Percentiles rank a stretch among this genome's conserved stretches.
Conservation (phyloP, 495 filamentous ascomycete genomes). For the Lasiosphaeria miniovina region DNA sequence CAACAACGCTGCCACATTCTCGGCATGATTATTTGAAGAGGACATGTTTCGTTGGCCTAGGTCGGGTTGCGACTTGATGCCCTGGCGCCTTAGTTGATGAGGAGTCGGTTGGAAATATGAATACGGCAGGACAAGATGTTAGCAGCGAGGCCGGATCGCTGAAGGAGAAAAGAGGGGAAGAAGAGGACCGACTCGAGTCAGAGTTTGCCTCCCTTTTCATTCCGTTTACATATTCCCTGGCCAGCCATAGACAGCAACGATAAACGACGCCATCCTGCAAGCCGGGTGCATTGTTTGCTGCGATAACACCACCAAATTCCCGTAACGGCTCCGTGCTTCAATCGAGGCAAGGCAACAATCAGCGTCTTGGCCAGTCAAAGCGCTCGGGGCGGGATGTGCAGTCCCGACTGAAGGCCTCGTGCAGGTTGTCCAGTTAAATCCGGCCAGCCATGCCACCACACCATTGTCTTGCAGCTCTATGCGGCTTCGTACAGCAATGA, state of each 20-base stretch:
- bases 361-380: conserved; percentile 1
- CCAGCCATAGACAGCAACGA: neutral
- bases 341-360: neutral
- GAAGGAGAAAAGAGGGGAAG: no score
- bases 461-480: neutral
- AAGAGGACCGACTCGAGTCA: no score
- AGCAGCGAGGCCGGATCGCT: no score
- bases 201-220: neutral
- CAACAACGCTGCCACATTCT: conserved; percentile 5
- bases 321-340: neutral
- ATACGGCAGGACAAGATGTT: no score
- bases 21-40: conserved; percentile 1
- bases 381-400: neutral
- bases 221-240: neutral
- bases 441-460: neutral
- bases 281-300: neutral
- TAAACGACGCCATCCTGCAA: neutral
- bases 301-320: neutral
- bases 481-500: conserved; percentile 1
- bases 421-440: conserved; percentile 1
- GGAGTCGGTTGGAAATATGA: no score
- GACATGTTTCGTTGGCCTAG: neutral
- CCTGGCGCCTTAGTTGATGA: no score
- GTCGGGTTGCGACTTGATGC: neutral
- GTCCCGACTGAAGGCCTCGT: neutral